Conservation (phyloP, 768 basidiomycete genomes). For the Podaxis mareebaensis region DNA sequence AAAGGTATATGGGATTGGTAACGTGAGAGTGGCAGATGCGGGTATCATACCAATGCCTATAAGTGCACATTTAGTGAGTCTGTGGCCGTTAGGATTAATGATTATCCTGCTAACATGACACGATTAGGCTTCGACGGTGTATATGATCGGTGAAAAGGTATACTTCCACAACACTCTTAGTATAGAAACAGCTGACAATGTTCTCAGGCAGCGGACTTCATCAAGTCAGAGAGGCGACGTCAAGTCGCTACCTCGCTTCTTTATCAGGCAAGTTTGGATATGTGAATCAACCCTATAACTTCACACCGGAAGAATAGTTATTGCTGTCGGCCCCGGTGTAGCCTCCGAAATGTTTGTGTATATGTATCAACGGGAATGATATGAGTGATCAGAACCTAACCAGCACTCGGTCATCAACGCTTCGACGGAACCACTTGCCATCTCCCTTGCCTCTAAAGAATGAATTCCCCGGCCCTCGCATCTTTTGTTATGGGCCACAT, state of each 20-base stretch:
- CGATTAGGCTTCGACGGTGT: constrained; percentile 25
- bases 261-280: too few species aligned
- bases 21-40: constrained; percentile 37
- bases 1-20: constrained; percentile 35
- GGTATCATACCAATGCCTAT: constrained; percentile 35
- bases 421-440: too few species aligned
- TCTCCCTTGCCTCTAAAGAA: too few species aligned
- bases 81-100: not conserved
- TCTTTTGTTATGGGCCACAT: too few species aligned
- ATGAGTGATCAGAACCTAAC: too few species aligned
- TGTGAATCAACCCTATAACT: too few species aligned
- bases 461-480: too few species aligned
- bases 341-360: too few species aligned
- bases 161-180: not conserved
- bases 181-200: not conserved
- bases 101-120: constrained; percentile 3
- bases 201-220: constrained; percentile 18
- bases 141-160: constrained; percentile 32
- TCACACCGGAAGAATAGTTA: too few species aligned
- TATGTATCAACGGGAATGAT: too few species aligned
- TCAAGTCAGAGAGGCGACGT: constrained; percentile 5
- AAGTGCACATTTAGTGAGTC: constrained; percentile 31
- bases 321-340: too few species aligned
- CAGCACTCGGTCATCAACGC: too few species aligned
- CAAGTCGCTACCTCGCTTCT: not conserved